Evolutionary conservation across 331 rosid species (phyloP), one percentile per base, ranked within the genome.

Genomic region (Quercus tomentella): DNA sequence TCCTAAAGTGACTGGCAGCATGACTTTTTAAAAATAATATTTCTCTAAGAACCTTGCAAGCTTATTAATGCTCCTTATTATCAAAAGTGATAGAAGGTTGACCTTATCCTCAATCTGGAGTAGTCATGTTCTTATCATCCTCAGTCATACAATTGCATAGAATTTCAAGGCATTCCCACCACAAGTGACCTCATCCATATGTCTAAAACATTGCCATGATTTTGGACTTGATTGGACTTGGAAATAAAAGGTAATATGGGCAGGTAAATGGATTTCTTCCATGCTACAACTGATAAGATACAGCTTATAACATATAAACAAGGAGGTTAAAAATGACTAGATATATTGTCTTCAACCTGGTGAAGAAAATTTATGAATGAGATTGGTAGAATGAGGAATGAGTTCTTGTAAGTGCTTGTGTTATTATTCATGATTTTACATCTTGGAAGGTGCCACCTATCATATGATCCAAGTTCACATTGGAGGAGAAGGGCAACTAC

Each of bases 401-500:
- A 60, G 91, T 92, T 86, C 90, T 95, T 60, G 92, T 79, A 43
- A 92, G 86, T 45, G 92, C 93, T 72, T 78, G 91, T 66, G 91
- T 87, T 93, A 90, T 91, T 76, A 92, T 78, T 72, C 70, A 79
- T 1, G 95, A 84, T 77, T 77, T 30, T 16, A 56, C 75, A 82
- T 90, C 93, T 80, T 30, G 60, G 26, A 22, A 51, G 22, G 80
- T 75, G 75, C 77, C 69, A 76, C 89, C 86, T 52, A 87, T 85
- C 79, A 73, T 37, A 58, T 82, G 88, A 82, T 89, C 35, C 94
- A 76, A 95, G 88, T 80, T 95, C 97, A 11, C 84, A 65, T 79
- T 89, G 84, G 8, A 97, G 97, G 76, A 92, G 84, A 45, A 90
- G 97, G 79, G 98, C 97, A 69, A 96, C 98, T 43, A 92, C 98